These are phyloP conservation scores for Pseudotsuga menziesii DNA, from an alignment of 75 land plant genomes.

Conservation along the genomic window DNA sequence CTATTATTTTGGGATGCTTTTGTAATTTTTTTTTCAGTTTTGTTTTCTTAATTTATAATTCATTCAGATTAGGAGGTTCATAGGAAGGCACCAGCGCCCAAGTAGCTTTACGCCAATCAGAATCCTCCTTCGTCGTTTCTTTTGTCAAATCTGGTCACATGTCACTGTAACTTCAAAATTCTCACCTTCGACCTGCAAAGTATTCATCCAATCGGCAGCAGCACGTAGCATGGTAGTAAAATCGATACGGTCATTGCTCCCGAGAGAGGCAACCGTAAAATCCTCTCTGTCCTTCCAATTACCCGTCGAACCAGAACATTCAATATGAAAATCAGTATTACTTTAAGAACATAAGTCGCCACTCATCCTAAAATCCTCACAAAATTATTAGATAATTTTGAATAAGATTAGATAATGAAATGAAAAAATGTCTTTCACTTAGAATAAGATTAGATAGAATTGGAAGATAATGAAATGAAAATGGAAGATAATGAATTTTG, in stretches of 20 bases:
- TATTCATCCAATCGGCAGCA: background rate
- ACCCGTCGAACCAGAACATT: background rate
- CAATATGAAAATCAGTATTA: background rate
- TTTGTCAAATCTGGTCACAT: background rate
- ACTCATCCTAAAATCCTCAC: background rate
- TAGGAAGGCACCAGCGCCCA: too few species aligned
- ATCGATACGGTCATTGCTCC: background rate
- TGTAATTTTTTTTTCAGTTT: too few species aligned
- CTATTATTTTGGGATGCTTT: too few species aligned
- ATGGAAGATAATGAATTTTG: too few species aligned
- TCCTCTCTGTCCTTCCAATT: conserved; percentile 5
- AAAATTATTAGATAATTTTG: too few species aligned
- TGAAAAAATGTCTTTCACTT: too few species aligned
- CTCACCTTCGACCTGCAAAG: background rate
- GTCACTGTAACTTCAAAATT: background rate
- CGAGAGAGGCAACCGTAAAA: background rate
- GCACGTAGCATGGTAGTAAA: background rate
- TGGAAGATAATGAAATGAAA: too few species aligned
- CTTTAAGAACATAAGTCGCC: background rate
- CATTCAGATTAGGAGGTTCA: background rate
- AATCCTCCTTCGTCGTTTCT: background rate
- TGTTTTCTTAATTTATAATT: too few species aligned
- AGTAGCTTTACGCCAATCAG: background rate
- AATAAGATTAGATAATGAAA: too few species aligned
- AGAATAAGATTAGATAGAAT: too few species aligned